Percentiles rank a stretch among this genome's conserved stretches.
Conservation (phyloP, 306 rosid species). For the Neltuma alba region DNA sequence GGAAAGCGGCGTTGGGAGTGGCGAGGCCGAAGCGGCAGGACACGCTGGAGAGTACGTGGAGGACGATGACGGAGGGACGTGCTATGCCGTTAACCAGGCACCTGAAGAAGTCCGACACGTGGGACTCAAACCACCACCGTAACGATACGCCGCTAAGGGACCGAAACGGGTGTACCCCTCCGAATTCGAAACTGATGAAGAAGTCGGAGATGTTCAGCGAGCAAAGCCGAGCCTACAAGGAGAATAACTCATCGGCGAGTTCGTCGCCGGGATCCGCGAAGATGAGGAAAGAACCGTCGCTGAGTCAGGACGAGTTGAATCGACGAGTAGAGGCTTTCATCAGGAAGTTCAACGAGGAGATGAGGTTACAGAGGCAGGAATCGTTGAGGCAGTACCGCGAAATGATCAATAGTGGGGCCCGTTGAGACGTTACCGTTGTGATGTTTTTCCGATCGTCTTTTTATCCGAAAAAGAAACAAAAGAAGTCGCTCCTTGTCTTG, state of each 20-base stretch:
- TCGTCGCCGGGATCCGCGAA: conserved; percentile 42
- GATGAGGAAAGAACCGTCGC: conserved; percentile 66
- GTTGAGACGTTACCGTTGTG: conserved; percentile 8
- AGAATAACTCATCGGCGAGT: conserved; percentile 12
- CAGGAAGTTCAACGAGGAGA: conserved; percentile 81
- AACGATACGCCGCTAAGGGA: conserved; percentile 40
- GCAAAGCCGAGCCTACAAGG: conserved; percentile 23
- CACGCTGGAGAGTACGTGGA: conserved; percentile 94
- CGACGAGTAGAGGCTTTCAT: conserved; percentile 96
- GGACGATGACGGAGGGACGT: conserved; percentile 79
- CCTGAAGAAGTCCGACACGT: conserved; percentile 81
- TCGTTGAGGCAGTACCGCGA: conserved; percentile 77
- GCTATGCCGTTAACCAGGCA: conserved; percentile 82
- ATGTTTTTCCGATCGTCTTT: background rate
- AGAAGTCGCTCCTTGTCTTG: background rate
- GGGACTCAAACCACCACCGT: conserved; percentile 59
- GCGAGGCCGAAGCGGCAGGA: conserved; percentile 77
- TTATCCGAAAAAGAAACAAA: too few relatives aligned
- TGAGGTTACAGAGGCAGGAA: conserved; percentile 95
- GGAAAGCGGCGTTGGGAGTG: conserved; percentile 62
- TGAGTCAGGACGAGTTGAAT: conserved; percentile 94
- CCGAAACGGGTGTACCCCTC: conserved; percentile 39
- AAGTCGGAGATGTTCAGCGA: conserved; percentile 65
- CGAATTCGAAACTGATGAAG: conserved; percentile 46
- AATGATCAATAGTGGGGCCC: conserved; percentile 50